Percentiles rank a stretch among this genome's conserved stretches.
Conservation (phyloP, 768 basidiomycete genomes). For the Lactarius psammicola region DNA sequence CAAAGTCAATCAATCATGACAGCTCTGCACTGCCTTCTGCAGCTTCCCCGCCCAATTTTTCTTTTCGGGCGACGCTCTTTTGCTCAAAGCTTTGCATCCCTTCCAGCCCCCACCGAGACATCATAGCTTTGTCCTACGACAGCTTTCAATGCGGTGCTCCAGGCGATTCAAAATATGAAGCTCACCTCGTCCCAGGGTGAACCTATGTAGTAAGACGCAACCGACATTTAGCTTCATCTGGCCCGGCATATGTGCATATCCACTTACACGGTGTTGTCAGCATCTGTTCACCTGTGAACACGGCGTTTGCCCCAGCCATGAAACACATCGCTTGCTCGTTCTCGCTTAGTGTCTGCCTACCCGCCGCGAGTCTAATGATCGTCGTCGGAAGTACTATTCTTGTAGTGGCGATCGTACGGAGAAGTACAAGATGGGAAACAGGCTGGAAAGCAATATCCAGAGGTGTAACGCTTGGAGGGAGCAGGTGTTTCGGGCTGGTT, state of each 20-base stretch:
- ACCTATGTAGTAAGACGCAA: conserved; percentile 44
- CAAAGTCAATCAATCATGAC: conserved; percentile 8
- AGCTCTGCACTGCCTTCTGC: neutral
- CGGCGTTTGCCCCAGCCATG: conserved; percentile 97
- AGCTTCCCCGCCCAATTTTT: conserved; percentile 35
- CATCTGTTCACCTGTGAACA: conserved; percentile 99
- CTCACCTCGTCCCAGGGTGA: conserved; percentile 91
- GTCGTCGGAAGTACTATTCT: conserved; percentile 88
- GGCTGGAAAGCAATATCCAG: conserved; percentile 45
- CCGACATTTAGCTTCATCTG: conserved; percentile 13
- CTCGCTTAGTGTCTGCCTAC: conserved; percentile 84
- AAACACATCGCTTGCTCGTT: conserved; percentile 97
- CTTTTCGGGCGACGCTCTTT: conserved; percentile 54
- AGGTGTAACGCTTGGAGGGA: neutral
- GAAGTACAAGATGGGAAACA: conserved; percentile 75
- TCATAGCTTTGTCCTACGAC: conserved; percentile 85
- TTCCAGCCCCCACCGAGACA: conserved; percentile 86
- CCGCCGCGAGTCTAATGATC: conserved; percentile 94
- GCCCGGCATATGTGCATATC: neutral
- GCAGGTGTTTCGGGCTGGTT: no score
- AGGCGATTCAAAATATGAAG: conserved; percentile 9
- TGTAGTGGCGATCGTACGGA: conserved; percentile 94
- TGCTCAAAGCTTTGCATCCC: conserved; percentile 93
- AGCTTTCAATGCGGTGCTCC: neutral
- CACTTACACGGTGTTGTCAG: conserved; percentile 90